Base-by-base conservation (phyloP, 2,329 filamentous ascomycete species). In the Alternaria angustiovoidea region DNA sequence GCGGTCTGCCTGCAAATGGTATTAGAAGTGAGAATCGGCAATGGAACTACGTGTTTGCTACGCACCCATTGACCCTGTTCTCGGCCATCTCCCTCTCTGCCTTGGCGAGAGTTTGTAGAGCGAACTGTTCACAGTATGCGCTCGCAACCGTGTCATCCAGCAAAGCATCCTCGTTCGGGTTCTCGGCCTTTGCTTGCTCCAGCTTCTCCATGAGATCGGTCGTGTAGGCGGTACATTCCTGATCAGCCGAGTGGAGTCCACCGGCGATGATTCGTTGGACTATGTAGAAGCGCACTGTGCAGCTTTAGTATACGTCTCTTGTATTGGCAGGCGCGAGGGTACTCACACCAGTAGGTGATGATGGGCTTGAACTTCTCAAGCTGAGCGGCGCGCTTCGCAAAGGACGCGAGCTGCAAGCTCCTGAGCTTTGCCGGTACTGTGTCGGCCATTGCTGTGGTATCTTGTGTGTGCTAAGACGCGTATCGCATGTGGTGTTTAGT, bases 51-150 rank as follows among this genome's bases (percentile, higher is more conserved):
- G 16, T 11, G 8, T 64, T 78, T 7, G 16, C 3, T 39, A 49
- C 63, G 48, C 80, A 93, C 91, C 88, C 89, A 41, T 93, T 94
- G 62, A 92, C 93, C 75, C 91, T 94, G 80, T 95, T 90, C 49
- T 91, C 90, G 59, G 89, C 87, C 72, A 98, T 87, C 0, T 93
- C 90, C 57, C 90, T 88, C 72, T 97, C 92, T 4, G 92, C 94
- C 64, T 93, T 88, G 48, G 90, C 87, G 65, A 99, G 94, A 0
- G 93, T 94, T 72, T 97, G 91, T 65, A 94, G 84, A 0, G 91
- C 94, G 78, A 99, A 99, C 76, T 97, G 91, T 79, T 98, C 94
- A 48, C 98, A 90, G 71, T 97, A 97, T 54, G 93, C 93, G 79
- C 94, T 92, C 1, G 93, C 94, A 4, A 91, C 92, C 1, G 89